Conservation (phyloP, 1,284 basidiomycete genomes). For the Malassezia globosa region DNA sequence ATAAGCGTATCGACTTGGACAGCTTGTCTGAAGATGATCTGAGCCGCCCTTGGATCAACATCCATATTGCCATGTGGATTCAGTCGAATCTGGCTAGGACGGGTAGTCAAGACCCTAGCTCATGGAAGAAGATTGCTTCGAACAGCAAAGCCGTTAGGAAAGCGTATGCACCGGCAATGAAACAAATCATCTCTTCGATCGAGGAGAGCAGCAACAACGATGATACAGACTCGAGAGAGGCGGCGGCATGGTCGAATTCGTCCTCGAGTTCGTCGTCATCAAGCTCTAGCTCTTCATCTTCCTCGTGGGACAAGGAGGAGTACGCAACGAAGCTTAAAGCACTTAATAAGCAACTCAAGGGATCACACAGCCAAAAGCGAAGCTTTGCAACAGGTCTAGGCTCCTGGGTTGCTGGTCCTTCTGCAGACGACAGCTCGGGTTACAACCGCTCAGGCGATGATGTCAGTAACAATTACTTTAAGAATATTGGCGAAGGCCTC, state of each 20-base stretch:
- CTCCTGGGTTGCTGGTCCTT: constrained; percentile 43
- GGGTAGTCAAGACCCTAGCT: constrained; percentile 30
- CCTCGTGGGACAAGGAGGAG: not conserved
- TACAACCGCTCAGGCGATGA: constrained; percentile 35
- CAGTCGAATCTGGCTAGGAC: constrained; percentile 38
- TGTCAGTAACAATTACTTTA: constrained; percentile 31
- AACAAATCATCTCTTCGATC: not conserved
- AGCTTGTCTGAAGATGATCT: constrained; percentile 27
- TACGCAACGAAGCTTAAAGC: constrained; percentile 3
- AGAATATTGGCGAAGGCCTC: constrained; percentile 26
- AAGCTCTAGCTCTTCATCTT: not conserved
- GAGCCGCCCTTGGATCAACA: constrained; percentile 41
- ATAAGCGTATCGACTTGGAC: constrained; percentile 19
- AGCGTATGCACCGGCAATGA: constrained; percentile 8
- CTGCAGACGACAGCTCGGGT: constrained; percentile 25
- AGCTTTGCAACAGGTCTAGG: constrained; percentile 29
- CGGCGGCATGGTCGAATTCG: not conserved
- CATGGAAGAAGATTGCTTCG: constrained; percentile 24
- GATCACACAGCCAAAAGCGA: constrained; percentile 5
- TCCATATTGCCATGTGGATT: constrained; percentile 42
- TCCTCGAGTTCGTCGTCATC: not conserved
- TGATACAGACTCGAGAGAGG: not conserved
- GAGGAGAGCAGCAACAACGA: not conserved
- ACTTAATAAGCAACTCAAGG: constrained; percentile 7
- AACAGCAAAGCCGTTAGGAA: constrained; percentile 16